Evolutionary conservation across 2,329 filamentous ascomycete genomes (phyloP), one percentile per base, ranked within the genome.

Genomic region (Mycogone perniciosa): DNA sequence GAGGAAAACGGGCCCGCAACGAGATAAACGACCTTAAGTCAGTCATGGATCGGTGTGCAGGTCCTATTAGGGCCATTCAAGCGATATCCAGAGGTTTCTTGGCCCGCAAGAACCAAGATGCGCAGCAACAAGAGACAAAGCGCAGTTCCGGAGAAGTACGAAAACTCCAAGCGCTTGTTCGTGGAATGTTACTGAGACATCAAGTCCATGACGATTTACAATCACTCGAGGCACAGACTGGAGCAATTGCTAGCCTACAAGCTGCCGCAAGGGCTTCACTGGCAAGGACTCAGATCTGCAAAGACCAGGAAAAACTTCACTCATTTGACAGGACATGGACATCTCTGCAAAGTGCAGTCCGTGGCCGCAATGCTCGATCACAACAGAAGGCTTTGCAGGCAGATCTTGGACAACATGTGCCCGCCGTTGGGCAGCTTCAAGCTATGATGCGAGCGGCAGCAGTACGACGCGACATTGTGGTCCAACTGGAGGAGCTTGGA

Each of bases 51-150:
- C 73, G 76, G 54, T 84, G 79, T 47, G 79, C 76, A 56, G 80
- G 81, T 48, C 81, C 84, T 45, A 77, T 90, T 50, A 75, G 79
- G 40, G 76, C 81, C 57, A 78, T 89, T 43, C 83, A 86, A 64
- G 79, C 82, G 63, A 67, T 77, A 54, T 80, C 86, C 61, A 78
- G 84, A 60, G 88, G 86, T 29, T 85, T 82, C 57, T 70, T 89
- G 55, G 68, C 80, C 52, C 81, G 86, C 43, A 77, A 80, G 63
- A 71, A 71, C 44, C 68, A 86, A 53, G 65, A 72, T 46, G 71
- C 71, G 54, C 81, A 81, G 67, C 76, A 79, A 59, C 69, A 73
- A 55, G 77, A 81, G 62, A 81, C 80, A 13, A 71, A 70, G 56
- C 66, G 74, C 56, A 70, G 74, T 48, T 69, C 77, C 57, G 73